These are phyloP conservation scores for Osmozyma mogii DNA, from an alignment of 805 yeast species.

Conservation along the genomic window DNA sequence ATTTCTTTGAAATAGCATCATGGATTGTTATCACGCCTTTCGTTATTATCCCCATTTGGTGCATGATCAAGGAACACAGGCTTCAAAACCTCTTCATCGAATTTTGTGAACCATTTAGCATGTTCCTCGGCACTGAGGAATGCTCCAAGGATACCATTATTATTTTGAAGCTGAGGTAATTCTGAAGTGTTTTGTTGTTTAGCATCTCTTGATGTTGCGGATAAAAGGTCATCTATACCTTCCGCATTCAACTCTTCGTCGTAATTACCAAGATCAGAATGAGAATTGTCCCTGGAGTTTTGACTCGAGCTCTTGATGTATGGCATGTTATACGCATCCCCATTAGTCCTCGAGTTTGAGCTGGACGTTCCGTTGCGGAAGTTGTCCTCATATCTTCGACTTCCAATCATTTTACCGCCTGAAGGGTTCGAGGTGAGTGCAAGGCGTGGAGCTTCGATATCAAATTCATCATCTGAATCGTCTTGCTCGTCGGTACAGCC, in stretches of 20 bases:
- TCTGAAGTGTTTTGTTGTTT: neutral
- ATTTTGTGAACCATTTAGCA: constrained; percentile 85
- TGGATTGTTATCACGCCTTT: neutral
- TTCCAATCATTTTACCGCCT: constrained; percentile 14
- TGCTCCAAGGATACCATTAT: constrained; percentile 29
- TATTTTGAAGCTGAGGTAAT: constrained; percentile 3
- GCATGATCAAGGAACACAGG: constrained; percentile 75
- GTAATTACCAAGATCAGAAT: constrained; percentile 14
- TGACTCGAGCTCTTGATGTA: no score
- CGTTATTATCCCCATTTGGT: constrained; percentile 16
- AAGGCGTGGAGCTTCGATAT: constrained; percentile 64
- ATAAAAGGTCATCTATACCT: constrained; percentile 33
- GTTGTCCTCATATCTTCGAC: constrained; percentile 18
- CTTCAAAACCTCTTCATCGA: constrained; percentile 89
- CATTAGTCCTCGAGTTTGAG: no score
- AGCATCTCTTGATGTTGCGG: constrained; percentile 4
- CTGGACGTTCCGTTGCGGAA: no score
- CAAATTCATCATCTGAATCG: constrained; percentile 92
- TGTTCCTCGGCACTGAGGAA: constrained; percentile 57
- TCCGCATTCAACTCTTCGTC: constrained; percentile 21
- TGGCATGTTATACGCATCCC: no score
- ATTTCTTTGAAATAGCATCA: no score
- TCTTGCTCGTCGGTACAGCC: constrained; percentile 73
- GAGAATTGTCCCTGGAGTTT: no score
- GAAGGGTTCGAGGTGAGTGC: no score